Conservation (phyloP, 495 filamentous ascomycete genomes). For the Pseudotulostoma volvatum region DNA sequence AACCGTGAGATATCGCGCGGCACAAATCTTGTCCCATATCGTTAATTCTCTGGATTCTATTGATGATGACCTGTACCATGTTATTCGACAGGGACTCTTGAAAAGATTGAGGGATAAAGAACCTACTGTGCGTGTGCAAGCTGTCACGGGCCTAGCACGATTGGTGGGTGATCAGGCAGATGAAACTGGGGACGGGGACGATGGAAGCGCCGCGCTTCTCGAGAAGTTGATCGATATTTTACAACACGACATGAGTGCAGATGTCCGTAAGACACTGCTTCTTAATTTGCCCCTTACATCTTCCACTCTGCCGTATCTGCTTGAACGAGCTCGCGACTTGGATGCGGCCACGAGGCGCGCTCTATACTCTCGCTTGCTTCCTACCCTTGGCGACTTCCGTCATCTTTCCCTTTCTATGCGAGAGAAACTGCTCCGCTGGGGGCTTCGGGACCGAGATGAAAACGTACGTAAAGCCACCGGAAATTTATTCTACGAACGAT, state of each 20-base stretch:
- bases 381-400: slow-evolving; percentile 85
- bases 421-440: slow-evolving; percentile 92
- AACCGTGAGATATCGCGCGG: slow-evolving; percentile 73
- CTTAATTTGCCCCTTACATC: slow-evolving; percentile 74
- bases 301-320: slow-evolving; percentile 70
- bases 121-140: slow-evolving; percentile 76
- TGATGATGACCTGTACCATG: slow-evolving; percentile 75
- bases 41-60: slow-evolving; percentile 80
- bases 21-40: slow-evolving; percentile 78
- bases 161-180: slow-evolving; percentile 69
- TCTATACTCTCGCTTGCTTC: slow-evolving; percentile 75
- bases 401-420: slow-evolving; percentile 89
- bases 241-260: slow-evolving; percentile 86
- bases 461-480: slow-evolving; percentile 83
- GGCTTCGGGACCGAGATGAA: slow-evolving; percentile 85
- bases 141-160: slow-evolving; percentile 74
- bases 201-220: slow-evolving; percentile 45
- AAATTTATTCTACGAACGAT: slow-evolving; percentile 79
- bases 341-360: slow-evolving; percentile 70
- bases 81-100: slow-evolving; percentile 55
- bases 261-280: slow-evolving; percentile 75
- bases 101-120: slow-evolving; percentile 89
- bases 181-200: slow-evolving; percentile 51
- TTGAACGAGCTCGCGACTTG: slow-evolving; percentile 80
- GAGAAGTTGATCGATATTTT: slow-evolving; percentile 79